A percentile compares a stretch with the other conserved stretches of the same genome.
Conservation (phyloP, 805 yeast species). For the Kuraishia hungarica region DNA sequence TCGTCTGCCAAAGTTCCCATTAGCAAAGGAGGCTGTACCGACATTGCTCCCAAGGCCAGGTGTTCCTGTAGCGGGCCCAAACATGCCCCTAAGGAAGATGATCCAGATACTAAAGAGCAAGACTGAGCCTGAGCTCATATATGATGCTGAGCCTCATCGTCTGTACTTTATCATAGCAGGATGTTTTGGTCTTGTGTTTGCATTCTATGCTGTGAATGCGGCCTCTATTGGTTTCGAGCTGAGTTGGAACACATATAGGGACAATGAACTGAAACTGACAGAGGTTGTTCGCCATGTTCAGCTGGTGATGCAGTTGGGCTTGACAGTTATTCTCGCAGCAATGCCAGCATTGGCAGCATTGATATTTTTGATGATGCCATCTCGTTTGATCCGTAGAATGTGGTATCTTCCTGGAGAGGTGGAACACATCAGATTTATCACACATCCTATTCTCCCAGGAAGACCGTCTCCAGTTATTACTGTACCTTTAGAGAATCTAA, state of each 20-base stretch:
- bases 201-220: conserved; percentile 54
- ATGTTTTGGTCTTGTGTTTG: conserved; percentile 58
- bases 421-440: conserved; percentile 53
- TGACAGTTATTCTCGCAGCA: conserved; percentile 29
- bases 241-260: conserved; percentile 16
- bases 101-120: conserved; percentile 43
- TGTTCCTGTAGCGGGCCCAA: conserved; percentile 61
- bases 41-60: conserved; percentile 68
- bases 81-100: conserved; percentile 51
- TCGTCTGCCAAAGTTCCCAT: conserved; percentile 58
- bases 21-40: conserved; percentile 55
- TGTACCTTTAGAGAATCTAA: conserved; percentile 47
- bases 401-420: conserved; percentile 62
- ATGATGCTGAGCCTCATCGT: conserved; percentile 79
- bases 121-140: conserved; percentile 61
- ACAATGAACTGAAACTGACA: conserved; percentile 21
- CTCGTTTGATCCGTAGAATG: conserved; percentile 64
- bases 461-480: conserved; percentile 69
- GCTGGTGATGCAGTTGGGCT: conserved; percentile 15
- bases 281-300: conserved; percentile 16
- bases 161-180: conserved; percentile 64
- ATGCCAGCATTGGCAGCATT: conserved; percentile 32
- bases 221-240: conserved; percentile 21
- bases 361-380: conserved; percentile 46
- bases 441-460: conserved; percentile 72